phyloP scores from a whole-genome alignment of 495 filamentous ascomycete genomes.

The Sabuloglossum arenarium region DNA sequence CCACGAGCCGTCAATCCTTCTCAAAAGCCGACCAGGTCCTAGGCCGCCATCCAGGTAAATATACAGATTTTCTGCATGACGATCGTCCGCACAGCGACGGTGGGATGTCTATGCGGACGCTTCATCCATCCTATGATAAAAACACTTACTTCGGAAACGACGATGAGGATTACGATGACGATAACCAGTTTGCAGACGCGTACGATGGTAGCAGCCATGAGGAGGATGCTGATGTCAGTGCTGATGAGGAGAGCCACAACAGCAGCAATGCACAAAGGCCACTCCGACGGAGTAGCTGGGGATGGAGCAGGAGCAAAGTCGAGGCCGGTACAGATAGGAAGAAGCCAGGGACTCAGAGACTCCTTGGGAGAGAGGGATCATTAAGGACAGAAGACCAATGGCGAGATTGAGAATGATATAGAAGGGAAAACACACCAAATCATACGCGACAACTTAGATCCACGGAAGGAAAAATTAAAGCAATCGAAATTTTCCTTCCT shows the following conservation, averaged over 20 bases:
- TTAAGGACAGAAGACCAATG: neutral
- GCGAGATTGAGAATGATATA: neutral
- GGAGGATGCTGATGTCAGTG: neutral
- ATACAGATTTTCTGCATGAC: neutral
- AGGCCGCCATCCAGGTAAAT: neutral
- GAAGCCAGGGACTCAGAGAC: neutral
- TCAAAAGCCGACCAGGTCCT: neutral
- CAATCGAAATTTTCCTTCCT: too few species aligned
- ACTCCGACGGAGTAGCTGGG: neutral
- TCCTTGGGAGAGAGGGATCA: neutral
- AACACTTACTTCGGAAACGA: constrained; percentile 6
- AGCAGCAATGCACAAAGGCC: neutral
- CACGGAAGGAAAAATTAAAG: too few species aligned
- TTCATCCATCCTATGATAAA: neutral
- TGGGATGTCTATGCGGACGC: constrained; percentile 1
- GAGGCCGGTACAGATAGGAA: neutral
- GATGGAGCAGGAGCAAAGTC: neutral
- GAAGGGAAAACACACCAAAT: too few species aligned
- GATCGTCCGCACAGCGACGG: neutral
- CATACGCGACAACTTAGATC: too few species aligned
- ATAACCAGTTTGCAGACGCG: constrained; percentile 10
- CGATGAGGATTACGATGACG: constrained; percentile 8
- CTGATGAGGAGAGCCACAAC: neutral
- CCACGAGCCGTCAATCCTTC: neutral
- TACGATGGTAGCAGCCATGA: neutral